These are phyloP conservation scores for Fusarium euwallaceae DNA, from an alignment of 2,329 filamentous ascomycete species.

Conservation along the genomic window DNA sequence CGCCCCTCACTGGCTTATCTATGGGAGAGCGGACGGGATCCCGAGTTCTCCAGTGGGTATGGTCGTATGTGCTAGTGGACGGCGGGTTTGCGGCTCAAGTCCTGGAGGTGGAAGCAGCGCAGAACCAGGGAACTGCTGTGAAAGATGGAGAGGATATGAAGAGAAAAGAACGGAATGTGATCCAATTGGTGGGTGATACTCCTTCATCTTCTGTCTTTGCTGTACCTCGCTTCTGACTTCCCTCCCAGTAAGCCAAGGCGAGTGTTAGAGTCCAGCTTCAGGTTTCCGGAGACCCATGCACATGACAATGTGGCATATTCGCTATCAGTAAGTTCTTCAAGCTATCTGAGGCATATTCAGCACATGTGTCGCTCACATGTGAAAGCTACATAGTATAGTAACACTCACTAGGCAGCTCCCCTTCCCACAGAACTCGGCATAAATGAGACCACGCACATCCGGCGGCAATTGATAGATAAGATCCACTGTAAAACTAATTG, in stretches of 20 bases:
- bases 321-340: not conserved
- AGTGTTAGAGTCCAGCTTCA: too few relatives aligned
- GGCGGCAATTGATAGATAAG: not conserved
- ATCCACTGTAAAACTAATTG: too few relatives aligned
- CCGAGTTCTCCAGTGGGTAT: slow-evolving; percentile 1
- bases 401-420: not conserved
- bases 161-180: not conserved
- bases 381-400: not conserved
- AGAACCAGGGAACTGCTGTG: not conserved
- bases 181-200: not conserved
- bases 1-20: too few relatives aligned
- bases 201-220: too few relatives aligned
- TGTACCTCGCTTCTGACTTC: not conserved
- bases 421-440: not conserved
- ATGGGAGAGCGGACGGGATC: not conserved
- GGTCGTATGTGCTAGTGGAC: not conserved
- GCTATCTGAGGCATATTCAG: not conserved
- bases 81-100: not conserved
- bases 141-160: not conserved
- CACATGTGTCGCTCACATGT: not conserved
- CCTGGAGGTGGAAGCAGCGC: accelerated
- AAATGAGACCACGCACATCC: not conserved
- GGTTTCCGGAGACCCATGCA: not conserved
- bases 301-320: not conserved
- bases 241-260: not conserved